Conservation (phyloP, 169 alveolate genomes). For the Plasmodium knowlesi region DNA sequence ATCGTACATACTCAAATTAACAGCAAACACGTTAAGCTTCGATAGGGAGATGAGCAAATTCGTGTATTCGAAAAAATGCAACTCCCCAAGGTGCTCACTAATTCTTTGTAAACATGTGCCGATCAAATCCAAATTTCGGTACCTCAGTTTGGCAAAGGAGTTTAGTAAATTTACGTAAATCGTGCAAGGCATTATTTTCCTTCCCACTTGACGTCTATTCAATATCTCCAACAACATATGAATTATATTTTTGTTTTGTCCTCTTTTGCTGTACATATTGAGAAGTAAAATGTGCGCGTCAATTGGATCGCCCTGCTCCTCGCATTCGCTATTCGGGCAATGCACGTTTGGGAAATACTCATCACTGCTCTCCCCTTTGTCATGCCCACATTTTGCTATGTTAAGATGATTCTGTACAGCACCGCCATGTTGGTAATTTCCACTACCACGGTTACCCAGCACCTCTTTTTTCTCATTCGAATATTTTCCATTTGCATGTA, state of each 20-base stretch:
- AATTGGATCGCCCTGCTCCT: background rate
- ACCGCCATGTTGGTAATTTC: background rate
- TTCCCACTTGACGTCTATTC: background rate
- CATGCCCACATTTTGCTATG: background rate
- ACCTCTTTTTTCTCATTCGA: background rate
- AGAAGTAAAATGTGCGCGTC: slow-evolving; percentile 10
- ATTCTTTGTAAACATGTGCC: slow-evolving; percentile 29
- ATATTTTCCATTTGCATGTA: background rate
- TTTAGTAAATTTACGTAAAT: slow-evolving; percentile 48
- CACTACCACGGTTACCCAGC: background rate
- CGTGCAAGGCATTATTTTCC: background rate
- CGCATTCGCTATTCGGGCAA: background rate
- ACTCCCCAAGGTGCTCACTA: slow-evolving; percentile 9
- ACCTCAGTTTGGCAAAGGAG: slow-evolving; percentile 60
- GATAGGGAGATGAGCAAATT: slow-evolving; percentile 57
- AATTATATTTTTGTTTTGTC: slow-evolving; percentile 27
- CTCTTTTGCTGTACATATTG: slow-evolving; percentile 54
- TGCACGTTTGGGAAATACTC: background rate
- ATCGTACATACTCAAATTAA: slow-evolving; percentile 11
- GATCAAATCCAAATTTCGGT: slow-evolving; percentile 35
- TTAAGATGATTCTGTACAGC: background rate
- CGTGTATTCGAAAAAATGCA: slow-evolving; percentile 42
- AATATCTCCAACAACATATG: slow-evolving; percentile 28
- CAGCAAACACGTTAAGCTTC: slow-evolving; percentile 40
- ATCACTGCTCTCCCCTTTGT: background rate